Evolutionary conservation across 2,329 filamentous ascomycete genomes (phyloP).

Genomic region (Sporothrix protearum): DNA sequence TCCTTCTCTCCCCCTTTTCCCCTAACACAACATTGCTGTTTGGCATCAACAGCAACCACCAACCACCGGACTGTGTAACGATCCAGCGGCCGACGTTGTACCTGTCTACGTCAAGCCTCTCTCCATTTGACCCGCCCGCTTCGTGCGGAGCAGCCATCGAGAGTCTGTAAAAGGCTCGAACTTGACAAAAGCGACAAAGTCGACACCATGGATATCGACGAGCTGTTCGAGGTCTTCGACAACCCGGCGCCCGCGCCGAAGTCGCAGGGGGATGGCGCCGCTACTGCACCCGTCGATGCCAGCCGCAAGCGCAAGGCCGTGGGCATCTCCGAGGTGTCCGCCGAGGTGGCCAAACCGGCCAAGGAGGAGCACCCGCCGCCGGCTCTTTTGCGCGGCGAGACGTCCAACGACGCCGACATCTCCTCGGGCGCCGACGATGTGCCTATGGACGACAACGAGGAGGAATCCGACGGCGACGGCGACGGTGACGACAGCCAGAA

Average conservation of each 20-base stretch:
- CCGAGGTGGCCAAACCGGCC: neutral
- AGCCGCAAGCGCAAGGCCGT: constrained; percentile 81
- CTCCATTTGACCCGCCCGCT: neutral
- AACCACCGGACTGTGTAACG: neutral
- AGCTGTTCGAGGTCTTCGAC: constrained; percentile 79
- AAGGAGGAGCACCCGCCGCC: constrained; percentile 25
- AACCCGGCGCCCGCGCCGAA: constrained; percentile 52
- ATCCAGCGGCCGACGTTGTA: neutral
- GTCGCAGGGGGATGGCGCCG: constrained; percentile 33
- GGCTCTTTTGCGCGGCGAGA: constrained; percentile 33
- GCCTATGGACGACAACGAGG: constrained; percentile 40
- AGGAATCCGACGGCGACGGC: constrained; percentile 40
- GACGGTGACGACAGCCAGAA: constrained; percentile 49
- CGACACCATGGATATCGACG: constrained; percentile 56
- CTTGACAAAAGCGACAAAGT: neutral
- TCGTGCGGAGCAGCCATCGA: neutral
- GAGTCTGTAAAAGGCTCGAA: neutral
- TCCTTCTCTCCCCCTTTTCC: neutral
- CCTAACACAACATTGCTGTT: neutral
- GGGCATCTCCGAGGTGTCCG: constrained; percentile 45
- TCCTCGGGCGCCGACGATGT: constrained; percentile 33
- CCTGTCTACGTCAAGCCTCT: neutral
- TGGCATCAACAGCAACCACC: neutral
- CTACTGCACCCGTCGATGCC: constrained; percentile 52
- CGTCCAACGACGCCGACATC: constrained; percentile 37